A percentile compares a stretch with the other conserved stretches of the same genome.
phyloP scores from a whole-genome alignment of 2,329 filamentous ascomycete genomes.

The Aspergillus sp. region DNA sequence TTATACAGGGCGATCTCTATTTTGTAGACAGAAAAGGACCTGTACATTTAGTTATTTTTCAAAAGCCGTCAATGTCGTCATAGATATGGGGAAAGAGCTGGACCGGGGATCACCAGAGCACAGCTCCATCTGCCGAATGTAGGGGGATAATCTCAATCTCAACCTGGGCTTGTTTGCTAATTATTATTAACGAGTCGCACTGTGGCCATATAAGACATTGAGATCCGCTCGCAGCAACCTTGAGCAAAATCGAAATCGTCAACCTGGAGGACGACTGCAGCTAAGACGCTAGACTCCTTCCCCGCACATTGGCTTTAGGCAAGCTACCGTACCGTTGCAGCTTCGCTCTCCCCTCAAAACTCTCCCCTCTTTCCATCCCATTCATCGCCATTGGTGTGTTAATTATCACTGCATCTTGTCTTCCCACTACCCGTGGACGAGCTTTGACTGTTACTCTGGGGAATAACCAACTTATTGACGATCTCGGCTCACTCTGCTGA shows the following conservation, averaged over 20 bases:
- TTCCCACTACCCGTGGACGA: slow-evolving; percentile 7
- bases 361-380: slow-evolving; percentile 14
- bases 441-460: slow-evolving; percentile 10
- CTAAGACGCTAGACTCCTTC: slow-evolving; percentile 16
- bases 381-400: slow-evolving; percentile 16
- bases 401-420: slow-evolving; percentile 9
- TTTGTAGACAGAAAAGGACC: neutral
- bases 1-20: neutral
- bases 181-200: neutral
- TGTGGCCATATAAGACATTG: neutral
- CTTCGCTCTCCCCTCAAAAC: slow-evolving; percentile 15
- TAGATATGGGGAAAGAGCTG: neutral
- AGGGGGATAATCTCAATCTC: neutral
- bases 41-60: neutral
- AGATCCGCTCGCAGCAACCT: neutral
- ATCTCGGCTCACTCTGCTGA: slow-evolving; percentile 15
- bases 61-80: slow-evolving; percentile 1
- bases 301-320: slow-evolving; percentile 17
- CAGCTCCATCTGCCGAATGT: neutral
- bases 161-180: neutral
- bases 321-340: neutral
- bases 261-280: neutral
- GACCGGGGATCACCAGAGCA: neutral
- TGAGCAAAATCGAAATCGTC: neutral
- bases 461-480: slow-evolving; percentile 11